phyloP scores from a whole-genome alignment of 2,329 filamentous ascomycete species.

The Raffaelea arxii region DNA sequence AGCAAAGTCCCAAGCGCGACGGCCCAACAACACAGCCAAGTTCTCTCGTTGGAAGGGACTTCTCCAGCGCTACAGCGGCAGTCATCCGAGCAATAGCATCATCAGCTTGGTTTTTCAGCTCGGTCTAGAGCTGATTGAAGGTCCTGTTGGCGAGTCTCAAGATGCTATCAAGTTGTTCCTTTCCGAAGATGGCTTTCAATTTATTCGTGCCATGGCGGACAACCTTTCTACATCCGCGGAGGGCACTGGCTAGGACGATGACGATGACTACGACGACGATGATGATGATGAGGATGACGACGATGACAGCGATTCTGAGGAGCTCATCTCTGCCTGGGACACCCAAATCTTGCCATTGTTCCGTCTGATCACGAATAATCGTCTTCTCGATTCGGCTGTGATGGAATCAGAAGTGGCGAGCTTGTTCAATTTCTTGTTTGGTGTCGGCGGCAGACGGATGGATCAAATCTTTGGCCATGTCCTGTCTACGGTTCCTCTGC shows the following conservation, averaged over 20 bases:
- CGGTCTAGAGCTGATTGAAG: not conserved
- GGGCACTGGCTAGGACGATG: no score
- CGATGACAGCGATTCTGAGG: not conserved
- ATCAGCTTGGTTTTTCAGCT: not conserved
- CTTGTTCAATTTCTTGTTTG: conserved; percentile 25
- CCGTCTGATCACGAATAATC: conserved; percentile 22
- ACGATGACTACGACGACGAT: not conserved
- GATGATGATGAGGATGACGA: not conserved
- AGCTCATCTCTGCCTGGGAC: conserved; percentile 5
- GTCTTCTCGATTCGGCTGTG: conserved; percentile 25
- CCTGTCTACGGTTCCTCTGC: not conserved
- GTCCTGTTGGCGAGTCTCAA: not conserved
- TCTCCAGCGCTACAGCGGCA: not conserved
- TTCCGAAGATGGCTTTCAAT: not conserved
- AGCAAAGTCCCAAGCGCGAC: not conserved
- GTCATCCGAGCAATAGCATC: not conserved
- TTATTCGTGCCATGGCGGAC: not conserved
- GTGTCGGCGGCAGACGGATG: conserved; percentile 21
- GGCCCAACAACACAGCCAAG: not conserved
- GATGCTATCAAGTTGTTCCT: not conserved
- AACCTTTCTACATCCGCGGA: no score
- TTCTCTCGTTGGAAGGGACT: not conserved
- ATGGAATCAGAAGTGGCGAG: conserved; percentile 26
- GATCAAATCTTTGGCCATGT: conserved; percentile 22
- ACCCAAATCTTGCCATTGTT: conserved; percentile 17